phyloP scores from a whole-genome alignment of 768 basidiomycete species.

The Hemileccinum impolitum region DNA sequence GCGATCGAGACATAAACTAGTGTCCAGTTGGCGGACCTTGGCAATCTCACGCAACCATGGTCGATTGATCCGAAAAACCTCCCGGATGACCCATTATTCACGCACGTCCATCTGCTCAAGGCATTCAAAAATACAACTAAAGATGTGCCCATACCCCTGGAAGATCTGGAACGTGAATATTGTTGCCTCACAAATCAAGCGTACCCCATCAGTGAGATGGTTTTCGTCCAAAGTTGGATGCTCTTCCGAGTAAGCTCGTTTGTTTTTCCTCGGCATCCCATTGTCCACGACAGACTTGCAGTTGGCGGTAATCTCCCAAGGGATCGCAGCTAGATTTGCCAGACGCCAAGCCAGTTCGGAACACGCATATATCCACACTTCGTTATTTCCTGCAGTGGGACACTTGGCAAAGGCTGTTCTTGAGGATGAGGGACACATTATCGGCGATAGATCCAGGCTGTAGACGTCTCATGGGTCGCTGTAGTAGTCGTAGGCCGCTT shows the following conservation, averaged over 20 bases:
- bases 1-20: neutral
- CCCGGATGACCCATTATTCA: slow-evolving; percentile 22
- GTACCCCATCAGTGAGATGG: slow-evolving; percentile 77
- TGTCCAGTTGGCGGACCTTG: slow-evolving; percentile 77
- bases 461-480: slow-evolving; percentile 5
- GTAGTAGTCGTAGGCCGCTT: neutral
- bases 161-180: slow-evolving; percentile 79
- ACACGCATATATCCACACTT: slow-evolving; percentile 47
- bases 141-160: slow-evolving; percentile 60
- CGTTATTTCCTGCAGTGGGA: slow-evolving; percentile 60
- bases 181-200: slow-evolving; percentile 60
- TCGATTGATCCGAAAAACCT: slow-evolving; percentile 45
- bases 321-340: slow-evolving; percentile 84
- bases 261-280: neutral
- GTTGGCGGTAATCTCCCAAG: slow-evolving; percentile 82
- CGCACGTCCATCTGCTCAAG: slow-evolving; percentile 32
- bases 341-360: slow-evolving; percentile 89
- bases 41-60: slow-evolving; percentile 88
- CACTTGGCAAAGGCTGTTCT: slow-evolving; percentile 56
- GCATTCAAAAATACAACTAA: slow-evolving; percentile 62
- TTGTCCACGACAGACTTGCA: slow-evolving; percentile 24
- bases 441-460: slow-evolving; percentile 25
- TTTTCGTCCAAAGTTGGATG: slow-evolving; percentile 84
- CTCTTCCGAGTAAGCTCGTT: slow-evolving; percentile 60
- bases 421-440: slow-evolving; percentile 47